Base-by-base conservation (phyloP, 139 green algal species). In the Trebouxia sp. region DNA sequence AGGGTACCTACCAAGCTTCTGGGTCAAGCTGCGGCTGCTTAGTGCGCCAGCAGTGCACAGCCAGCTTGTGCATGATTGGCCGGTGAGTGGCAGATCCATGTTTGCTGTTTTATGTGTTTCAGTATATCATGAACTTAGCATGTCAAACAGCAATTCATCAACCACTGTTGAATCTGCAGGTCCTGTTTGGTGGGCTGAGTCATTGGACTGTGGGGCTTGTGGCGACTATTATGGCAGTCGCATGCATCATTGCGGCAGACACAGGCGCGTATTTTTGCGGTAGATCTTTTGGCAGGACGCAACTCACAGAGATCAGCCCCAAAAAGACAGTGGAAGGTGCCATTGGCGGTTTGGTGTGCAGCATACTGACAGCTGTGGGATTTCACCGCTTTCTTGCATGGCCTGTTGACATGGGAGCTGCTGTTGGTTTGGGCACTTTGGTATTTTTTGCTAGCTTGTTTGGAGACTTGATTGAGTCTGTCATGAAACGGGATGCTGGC, bases 401-500 rank as follows among this genome's bases (percentile, higher is more conserved):
- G 80, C 80, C 80, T 45, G 58, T 51, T 10, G n/a, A 41, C 48
- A 32, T 55, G 28, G 62, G 35, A 12, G 35, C 47, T 20, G 85
- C 89, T 0, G 75, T 79, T 1, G 78, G 56, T n/a, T 41, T 92
- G 51, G 89, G 83, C 37, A 81, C 90, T 17, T 45, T 94, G 37
- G 84, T 95, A 17, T 98, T 97, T 72, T 88, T 94, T 62, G 89
- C 88, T 51, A 91, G 81, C 65, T 81, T 99, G n/a, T 98, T 98
- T 85, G 97, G 97, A 3, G 97, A 99, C 83, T 87, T 99, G 43
- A 96, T 98, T n/a, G 97, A 99, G 87, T 95, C 85, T 11, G 93
- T 97, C 78, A 97, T 99, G 87, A 99, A 99, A 90, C 89, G 97
- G 6, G 95, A 98, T 37, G 97, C 97, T 15, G 94, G 93, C 48